Conservation (phyloP, 345 rosid genomes). For the Bretschneidera sinensis region DNA sequence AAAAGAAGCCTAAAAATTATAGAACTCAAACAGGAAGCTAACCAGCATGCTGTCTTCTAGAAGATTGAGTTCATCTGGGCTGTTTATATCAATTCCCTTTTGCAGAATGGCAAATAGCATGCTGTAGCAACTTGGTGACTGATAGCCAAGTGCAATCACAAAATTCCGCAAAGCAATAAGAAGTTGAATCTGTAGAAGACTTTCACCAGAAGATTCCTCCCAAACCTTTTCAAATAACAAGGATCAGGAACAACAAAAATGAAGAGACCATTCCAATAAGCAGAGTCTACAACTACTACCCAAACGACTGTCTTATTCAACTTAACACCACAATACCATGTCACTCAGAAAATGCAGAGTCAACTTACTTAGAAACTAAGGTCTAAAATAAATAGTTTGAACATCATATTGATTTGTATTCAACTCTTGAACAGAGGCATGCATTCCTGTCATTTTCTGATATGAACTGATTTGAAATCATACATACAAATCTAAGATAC, state of each 20-base stretch:
- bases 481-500: no score
- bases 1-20: slow-evolving; percentile 17
- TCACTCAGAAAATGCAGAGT: neutral
- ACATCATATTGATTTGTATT: neutral
- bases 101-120: slow-evolving; percentile 83
- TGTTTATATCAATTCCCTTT: slow-evolving; percentile 77
- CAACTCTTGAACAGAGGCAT: neutral
- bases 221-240: slow-evolving; percentile 52
- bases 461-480: no score
- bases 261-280: neutral
- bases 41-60: slow-evolving; percentile 95
- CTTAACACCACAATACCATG: neutral
- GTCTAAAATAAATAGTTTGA: neutral
- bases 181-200: slow-evolving; percentile 96
- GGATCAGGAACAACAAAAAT: neutral
- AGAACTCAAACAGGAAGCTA: slow-evolving; percentile 17
- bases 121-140: slow-evolving; percentile 72
- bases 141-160: slow-evolving; percentile 86
- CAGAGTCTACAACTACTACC: neutral
- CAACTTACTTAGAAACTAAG: neutral
- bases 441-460: no score
- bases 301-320: neutral
- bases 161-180: slow-evolving; percentile 88
- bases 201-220: slow-evolving; percentile 97
- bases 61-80: slow-evolving; percentile 89